Evolutionary conservation across 345 rosid genomes (phyloP), one percentile per base, ranked within the genome.

Genomic region (Luvunga scandens): DNA sequence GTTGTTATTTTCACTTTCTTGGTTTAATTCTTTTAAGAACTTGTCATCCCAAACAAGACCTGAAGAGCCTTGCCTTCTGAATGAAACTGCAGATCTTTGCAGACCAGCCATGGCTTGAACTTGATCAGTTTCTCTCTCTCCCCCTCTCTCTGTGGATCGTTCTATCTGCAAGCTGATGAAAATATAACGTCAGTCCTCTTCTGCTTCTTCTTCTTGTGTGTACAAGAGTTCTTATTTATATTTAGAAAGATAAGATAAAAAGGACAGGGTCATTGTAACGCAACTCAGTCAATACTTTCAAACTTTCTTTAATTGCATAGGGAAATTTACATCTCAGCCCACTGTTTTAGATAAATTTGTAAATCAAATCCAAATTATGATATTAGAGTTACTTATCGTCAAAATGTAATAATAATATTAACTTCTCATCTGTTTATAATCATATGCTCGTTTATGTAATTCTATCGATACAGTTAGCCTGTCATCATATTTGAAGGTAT

Each of bases 51-150:
- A 96, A 5, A 96, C 90, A 13, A 96, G 83, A 8, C 99, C 98
- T 3, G 98, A 96, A 39, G 98, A 96, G 33, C 99, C 99, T 48
- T 94, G 98, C 56, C 99, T 88, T 55, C 99, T 85, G 66, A 96
- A 96, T 1, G 99, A 96, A 19, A 89, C 84, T 7, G 87, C 89
- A 76, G 99, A 96, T 91, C 99, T 89, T 77, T 92, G 98, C 82
- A 96, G 85, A 59, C 93, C 98, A 8, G 83, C 97, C 99, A 96
- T 96, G 78, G 85, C 78, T 74, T 71, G 18, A 45, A 45, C 50
- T 45, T 45, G 50, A 45, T 45, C 50, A 45, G 28, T 61, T 55
- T 62, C 48, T 62, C 24, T 59, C 10, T 38, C 42, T 73, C 27
- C 50, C 61, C 77, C 2, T 77, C 59, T 72, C 75, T 48, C 45